Evolutionary conservation across 2,329 filamentous ascomycete species (phyloP), one percentile per base, ranked within the genome.

Genomic region (Colletotrichum tabaci): DNA sequence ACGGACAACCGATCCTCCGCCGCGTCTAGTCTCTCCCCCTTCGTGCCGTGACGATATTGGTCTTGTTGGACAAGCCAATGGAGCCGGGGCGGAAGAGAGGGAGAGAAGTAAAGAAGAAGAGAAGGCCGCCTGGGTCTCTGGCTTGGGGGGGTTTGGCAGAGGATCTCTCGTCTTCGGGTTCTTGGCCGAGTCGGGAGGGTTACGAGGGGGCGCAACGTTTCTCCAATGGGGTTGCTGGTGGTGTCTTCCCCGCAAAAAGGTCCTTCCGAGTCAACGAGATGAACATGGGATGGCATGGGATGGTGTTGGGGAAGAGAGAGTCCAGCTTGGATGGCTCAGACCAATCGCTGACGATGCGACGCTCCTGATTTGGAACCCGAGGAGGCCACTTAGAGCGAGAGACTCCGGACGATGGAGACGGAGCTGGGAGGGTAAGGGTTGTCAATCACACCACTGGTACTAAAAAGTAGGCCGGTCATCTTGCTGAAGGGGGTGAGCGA

Each of bases 181-280:
- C 47, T 63, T 30, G 35, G 38, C 35, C 35, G 46, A 44, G 21
- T 63, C 61, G 42, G 21, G 30, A 52, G 35, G 47, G 38, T 16
- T 4, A 18, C 35, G 23, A 26, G 23, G 23, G 4, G 2, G 46
- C 61, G 30, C 12, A 12, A n/a, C 4, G 16, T n/a, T 7, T 60
- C 15, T 47, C 18, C 26, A 47, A 47, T 67, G 46, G 47, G 30
- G 5, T 10, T 23, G 21, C 4, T 15, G 47, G 15, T 26, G 23
- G 35, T 46, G 38, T 30, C 30, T 67, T 53, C 64, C 56, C 64
- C 56, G 64, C 64, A 67, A 67, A 38, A 30, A 30, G 30, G 30
- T 7, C 8, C 7, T 23, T 42, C 30, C 21, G 60, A n/a, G 18
- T 52, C n/a, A 42, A 52, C 26, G 44, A 38, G 26, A 16, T 50